phyloP scores from a whole-genome alignment of 2,329 filamentous ascomycete genomes.

The Alternaria postmessia region DNA sequence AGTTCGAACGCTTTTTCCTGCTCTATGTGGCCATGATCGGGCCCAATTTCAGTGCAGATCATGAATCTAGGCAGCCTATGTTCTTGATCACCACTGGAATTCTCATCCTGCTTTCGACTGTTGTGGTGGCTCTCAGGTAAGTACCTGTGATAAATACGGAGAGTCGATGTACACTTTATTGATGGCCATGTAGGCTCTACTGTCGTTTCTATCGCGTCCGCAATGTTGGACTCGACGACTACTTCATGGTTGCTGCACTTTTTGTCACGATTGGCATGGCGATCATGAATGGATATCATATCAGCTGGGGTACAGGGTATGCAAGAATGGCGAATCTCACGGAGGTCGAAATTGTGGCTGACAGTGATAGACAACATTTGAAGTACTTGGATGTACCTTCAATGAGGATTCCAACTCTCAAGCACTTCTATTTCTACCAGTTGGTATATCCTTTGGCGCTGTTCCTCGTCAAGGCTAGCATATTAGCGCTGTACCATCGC shows the following conservation, averaged over 20 bases:
- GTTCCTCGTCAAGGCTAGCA: slow-evolving; percentile 32
- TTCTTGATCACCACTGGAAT: not conserved
- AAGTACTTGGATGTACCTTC: not conserved
- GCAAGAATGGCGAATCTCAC: not conserved
- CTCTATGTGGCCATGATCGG: not conserved
- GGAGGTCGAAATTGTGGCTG: not conserved
- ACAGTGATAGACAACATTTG: not conserved
- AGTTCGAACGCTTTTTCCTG: not conserved
- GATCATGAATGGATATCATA: slow-evolving; percentile 6
- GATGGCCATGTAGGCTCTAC: too few relatives aligned
- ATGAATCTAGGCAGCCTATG: not conserved
- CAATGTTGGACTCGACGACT: not conserved
- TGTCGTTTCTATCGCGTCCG: not conserved
- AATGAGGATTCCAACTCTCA: not conserved
- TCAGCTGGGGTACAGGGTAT: slow-evolving; percentile 13
- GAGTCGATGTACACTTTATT: too few relatives aligned
- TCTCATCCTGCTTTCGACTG: too few relatives aligned
- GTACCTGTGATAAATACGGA: too few relatives aligned
- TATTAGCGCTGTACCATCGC: slow-evolving; percentile 32
- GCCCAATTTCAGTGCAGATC: slow-evolving; percentile 1
- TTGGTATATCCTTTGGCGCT: slow-evolving; percentile 33
- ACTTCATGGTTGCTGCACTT: not conserved
- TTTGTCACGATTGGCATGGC: slow-evolving; percentile 6
- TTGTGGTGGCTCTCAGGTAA: too few relatives aligned
- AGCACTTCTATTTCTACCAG: slow-evolving; percentile 33